Evolutionary conservation across 371 early-diverging fungal species (phyloP).

Genomic region (Zopfochytrium polystomum): DNA sequence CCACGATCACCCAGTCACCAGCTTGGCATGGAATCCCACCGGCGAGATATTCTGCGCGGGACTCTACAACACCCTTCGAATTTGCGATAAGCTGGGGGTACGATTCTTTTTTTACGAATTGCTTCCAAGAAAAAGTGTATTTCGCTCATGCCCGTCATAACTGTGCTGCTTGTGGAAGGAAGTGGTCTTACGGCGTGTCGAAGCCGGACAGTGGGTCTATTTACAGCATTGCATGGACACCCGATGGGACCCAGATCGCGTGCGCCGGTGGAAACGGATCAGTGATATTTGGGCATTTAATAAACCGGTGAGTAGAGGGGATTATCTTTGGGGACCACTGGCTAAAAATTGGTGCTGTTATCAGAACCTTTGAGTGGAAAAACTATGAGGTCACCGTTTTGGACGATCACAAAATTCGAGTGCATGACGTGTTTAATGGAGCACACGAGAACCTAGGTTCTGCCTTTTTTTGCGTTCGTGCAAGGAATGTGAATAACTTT

Average conservation of each 20-base stretch:
- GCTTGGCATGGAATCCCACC: slow-evolving; percentile 51
- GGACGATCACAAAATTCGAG: slow-evolving; percentile 47
- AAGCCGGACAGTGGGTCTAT: slow-evolving; percentile 47
- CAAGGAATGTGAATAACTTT: neutral
- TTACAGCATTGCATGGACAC: slow-evolving; percentile 51
- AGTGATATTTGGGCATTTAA: slow-evolving; percentile 49
- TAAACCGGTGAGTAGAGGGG: slow-evolving; percentile 37
- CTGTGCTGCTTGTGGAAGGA: no score
- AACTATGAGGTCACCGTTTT: slow-evolving; percentile 52
- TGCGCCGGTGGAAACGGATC: slow-evolving; percentile 50
- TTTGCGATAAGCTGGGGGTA: slow-evolving; percentile 56
- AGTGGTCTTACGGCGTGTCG: slow-evolving; percentile 55
- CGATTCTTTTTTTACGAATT: slow-evolving; percentile 8
- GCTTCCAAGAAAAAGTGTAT: no score
- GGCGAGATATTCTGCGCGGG: slow-evolving; percentile 59
- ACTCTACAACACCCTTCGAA: slow-evolving; percentile 41
- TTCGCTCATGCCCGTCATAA: no score
- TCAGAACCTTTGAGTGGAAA: slow-evolving; percentile 52
- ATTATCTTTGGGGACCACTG: neutral
- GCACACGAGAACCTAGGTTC: slow-evolving; percentile 45
- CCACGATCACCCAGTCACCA: slow-evolving; percentile 51
- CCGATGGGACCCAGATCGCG: slow-evolving; percentile 54
- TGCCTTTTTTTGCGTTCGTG: neutral
- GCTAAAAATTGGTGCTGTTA: neutral
- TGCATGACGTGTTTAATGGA: slow-evolving; percentile 47